Evolutionary conservation across 139 green algal genomes (phyloP).

Genomic region (Eudorina sp.): DNA sequence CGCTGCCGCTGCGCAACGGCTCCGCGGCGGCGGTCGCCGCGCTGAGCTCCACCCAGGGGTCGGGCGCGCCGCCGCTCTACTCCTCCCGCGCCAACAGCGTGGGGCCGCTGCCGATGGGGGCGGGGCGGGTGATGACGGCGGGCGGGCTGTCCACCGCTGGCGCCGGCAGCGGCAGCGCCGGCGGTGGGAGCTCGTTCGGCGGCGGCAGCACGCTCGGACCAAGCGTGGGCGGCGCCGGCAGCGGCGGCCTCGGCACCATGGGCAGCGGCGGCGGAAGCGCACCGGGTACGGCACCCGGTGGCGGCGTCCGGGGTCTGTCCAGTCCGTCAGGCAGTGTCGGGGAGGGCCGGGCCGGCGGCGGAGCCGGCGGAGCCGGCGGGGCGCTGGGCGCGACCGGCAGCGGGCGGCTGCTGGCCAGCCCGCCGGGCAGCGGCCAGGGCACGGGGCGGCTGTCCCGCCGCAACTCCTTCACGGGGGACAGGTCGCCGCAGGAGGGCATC

Average conservation of each 20-base stretch:
- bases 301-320: no score
- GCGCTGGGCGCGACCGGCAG: not conserved
- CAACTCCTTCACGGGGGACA: constrained; percentile 33
- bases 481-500: constrained; percentile 9
- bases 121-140: not conserved
- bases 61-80: not conserved
- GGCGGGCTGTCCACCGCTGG: not conserved
- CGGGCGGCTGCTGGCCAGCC: not conserved
- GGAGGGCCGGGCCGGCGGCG: no score
- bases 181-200: no score
- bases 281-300: no score
- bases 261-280: no score
- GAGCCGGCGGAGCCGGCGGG: no score
- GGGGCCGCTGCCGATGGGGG: constrained; percentile 20
- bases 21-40: not conserved
- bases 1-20: not conserved
- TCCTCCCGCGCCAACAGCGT: constrained; percentile 19
- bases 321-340: no score
- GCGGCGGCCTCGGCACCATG: not conserved
- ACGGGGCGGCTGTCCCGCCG: not conserved
- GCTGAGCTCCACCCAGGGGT: not conserved
- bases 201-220: not conserved
- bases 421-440: not conserved
- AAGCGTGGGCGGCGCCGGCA: not conserved
- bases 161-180: not conserved